Percentiles rank a stretch among this genome's conserved stretches.
phyloP scores from a whole-genome alignment of 2,329 filamentous ascomycete genomes.

The Aureobasidium musti region DNA sequence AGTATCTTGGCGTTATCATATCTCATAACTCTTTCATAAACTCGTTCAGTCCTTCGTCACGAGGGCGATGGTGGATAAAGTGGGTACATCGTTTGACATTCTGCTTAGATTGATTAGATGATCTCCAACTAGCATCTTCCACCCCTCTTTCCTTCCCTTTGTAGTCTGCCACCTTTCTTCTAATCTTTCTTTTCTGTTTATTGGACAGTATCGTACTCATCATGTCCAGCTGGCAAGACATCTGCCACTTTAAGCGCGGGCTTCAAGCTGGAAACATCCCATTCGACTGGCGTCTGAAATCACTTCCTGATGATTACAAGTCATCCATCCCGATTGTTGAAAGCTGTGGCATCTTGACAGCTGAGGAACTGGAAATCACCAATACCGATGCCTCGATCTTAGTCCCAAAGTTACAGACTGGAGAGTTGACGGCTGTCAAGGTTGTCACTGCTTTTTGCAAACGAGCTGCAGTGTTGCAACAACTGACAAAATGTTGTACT shows the following conservation, averaged over 20 bases:
- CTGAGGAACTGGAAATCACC: conserved; percentile 56
- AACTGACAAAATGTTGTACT: conserved; percentile 38
- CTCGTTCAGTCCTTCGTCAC: too few species aligned
- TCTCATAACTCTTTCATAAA: too few species aligned
- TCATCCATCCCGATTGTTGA: conserved; percentile 18
- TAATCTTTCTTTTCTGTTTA: neutral
- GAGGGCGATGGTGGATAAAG: too few species aligned
- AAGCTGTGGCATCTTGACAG: conserved; percentile 52
- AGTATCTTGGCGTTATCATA: too few species aligned
- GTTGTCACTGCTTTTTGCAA: conserved; percentile 47
- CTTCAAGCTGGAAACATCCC: conserved; percentile 15
- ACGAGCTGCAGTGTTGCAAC: conserved; percentile 40
- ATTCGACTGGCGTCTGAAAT: neutral
- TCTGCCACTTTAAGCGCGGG: conserved; percentile 17
- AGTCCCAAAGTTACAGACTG: conserved; percentile 40
- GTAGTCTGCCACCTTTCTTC: neutral
- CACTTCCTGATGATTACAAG: conserved; percentile 6
- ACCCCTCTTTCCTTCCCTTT: neutral
- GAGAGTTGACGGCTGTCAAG: conserved; percentile 36
- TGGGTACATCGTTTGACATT: neutral
- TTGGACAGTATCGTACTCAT: rapidly evolving
- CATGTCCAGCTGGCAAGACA: conserved; percentile 21
- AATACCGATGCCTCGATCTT: conserved; percentile 49
- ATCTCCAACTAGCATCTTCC: neutral
- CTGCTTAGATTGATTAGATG: conserved; percentile 15